Percentiles rank a stretch among this genome's conserved stretches.
Evolutionary conservation across 208 protist genomes (phyloP).

Genomic region (Tritrichomonas foetus): DNA sequence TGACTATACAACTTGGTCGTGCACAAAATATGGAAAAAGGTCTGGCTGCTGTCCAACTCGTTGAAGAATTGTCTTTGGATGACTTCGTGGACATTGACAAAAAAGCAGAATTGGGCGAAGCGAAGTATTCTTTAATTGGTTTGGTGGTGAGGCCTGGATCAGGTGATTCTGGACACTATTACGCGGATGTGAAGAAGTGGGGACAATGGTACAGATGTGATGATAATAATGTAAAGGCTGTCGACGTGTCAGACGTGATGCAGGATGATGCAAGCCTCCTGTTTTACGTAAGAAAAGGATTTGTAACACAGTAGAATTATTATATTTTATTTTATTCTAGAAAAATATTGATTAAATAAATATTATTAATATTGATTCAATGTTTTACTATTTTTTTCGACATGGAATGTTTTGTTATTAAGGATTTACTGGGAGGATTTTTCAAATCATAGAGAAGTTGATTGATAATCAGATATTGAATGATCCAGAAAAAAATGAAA

Average conservation of each 20-base stretch:
- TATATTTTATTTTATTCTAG: too few species aligned
- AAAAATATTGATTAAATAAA: too few species aligned
- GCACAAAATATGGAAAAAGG: neutral
- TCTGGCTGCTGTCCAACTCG: neutral
- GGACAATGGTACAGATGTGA: slow-evolving; percentile 7
- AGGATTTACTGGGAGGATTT: too few species aligned
- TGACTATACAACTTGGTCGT: neutral
- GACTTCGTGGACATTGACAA: neutral
- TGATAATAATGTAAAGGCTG: neutral
- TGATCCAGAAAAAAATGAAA: too few species aligned
- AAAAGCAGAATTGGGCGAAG: neutral
- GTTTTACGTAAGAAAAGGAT: slow-evolving; percentile 22
- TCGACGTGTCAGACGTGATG: neutral
- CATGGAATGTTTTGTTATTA: too few species aligned
- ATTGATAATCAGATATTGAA: too few species aligned
- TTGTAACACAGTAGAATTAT: too few species aligned
- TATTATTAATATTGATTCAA: too few species aligned
- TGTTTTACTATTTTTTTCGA: too few species aligned
- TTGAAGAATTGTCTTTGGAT: neutral
- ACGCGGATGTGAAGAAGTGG: neutral
- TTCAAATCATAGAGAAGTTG: too few species aligned
- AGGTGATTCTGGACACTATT: neutral
- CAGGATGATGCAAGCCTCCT: neutral
- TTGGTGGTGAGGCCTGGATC: neutral
- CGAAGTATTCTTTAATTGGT: neutral